These are phyloP conservation scores for Oryza australiensis DNA, from an alignment of 176 grass and related monocot species.

Conservation along the genomic window DNA sequence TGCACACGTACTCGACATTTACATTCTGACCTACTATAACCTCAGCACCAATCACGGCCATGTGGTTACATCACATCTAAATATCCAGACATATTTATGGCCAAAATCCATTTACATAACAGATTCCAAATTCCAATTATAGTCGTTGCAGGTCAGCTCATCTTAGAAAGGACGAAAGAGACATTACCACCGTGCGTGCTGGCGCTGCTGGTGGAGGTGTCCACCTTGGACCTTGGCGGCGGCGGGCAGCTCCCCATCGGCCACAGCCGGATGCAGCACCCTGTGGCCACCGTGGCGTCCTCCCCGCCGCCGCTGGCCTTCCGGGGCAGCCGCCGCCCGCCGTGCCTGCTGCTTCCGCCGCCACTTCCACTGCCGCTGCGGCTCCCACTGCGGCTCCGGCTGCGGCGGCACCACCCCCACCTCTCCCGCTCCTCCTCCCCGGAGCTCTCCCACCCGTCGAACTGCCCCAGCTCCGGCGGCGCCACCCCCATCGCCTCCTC, in stretches of 20 bases:
- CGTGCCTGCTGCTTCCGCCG: constrained; percentile 10
- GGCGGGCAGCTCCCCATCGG: constrained; percentile 44
- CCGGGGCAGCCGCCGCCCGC: not conserved
- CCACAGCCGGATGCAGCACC: constrained; percentile 63
- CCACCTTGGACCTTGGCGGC: constrained; percentile 48
- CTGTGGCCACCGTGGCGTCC: constrained; percentile 35
- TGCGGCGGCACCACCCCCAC: constrained; percentile 57
- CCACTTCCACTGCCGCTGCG: not conserved
- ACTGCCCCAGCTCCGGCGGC: constrained; percentile 63
- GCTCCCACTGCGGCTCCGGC: constrained; percentile 27
- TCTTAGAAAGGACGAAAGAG: not conserved
- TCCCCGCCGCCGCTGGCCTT: constrained; percentile 26
- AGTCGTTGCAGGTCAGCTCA: not conserved
- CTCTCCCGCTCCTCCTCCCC: constrained; percentile 60
- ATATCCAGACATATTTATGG: not conserved
- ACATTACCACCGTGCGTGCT: constrained; percentile 56
- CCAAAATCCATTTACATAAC: not conserved
- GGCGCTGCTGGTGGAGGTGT: constrained; percentile 58
- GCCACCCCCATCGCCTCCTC: constrained; percentile 44
- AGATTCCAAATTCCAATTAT: not conserved
- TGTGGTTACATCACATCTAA: not conserved
- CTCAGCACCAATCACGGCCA: not conserved
- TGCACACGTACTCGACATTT: not conserved
- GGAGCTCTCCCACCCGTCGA: constrained; percentile 68
- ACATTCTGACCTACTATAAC: not conserved